phyloP scores from a whole-genome alignment of 1,284 basidiomycete genomes.

The Bondarzewia mesenterica region DNA sequence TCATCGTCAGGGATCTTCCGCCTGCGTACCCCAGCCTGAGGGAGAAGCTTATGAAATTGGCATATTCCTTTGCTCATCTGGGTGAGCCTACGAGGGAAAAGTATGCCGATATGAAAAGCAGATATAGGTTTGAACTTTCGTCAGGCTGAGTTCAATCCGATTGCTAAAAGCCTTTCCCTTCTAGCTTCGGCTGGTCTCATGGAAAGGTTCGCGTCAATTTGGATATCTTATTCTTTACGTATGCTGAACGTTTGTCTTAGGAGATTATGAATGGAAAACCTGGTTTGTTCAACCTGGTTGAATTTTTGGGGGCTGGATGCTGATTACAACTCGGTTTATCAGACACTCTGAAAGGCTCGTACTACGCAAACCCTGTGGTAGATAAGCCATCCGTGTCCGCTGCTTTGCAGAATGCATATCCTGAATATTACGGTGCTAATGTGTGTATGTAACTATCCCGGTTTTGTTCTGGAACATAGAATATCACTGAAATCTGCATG shows the following conservation, averaged over 20 bases:
- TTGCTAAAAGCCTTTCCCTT: conserved; percentile 1
- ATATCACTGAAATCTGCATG: not conserved
- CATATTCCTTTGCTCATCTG: conserved; percentile 68
- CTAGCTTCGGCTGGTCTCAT: conserved; percentile 88
- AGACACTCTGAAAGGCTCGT: conserved; percentile 86
- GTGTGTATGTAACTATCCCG: conserved; percentile 45
- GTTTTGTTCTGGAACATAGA: not conserved
- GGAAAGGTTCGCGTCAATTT: conserved; percentile 55
- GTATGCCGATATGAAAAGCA: conserved; percentile 59
- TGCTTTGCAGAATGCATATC: conserved; percentile 46
- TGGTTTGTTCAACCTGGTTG: conserved; percentile 29
- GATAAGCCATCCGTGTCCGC: conserved; percentile 55
- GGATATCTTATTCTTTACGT: not conserved
- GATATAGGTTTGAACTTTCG: conserved; percentile 50
- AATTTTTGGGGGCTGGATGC: not conserved
- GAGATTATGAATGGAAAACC: conserved; percentile 93
- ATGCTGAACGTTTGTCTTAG: conserved; percentile 25
- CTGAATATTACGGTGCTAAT: conserved; percentile 74
- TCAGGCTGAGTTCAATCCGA: conserved; percentile 1
- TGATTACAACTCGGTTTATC: not conserved
- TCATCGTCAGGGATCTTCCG: conserved; percentile 78
- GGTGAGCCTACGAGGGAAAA: conserved; percentile 57
- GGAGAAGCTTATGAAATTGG: conserved; percentile 62
- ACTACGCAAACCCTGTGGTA: conserved; percentile 81
- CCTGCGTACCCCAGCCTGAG: conserved; percentile 51